Conservation (phyloP, 768 basidiomycete genomes). For the Mycena leptocephala region DNA sequence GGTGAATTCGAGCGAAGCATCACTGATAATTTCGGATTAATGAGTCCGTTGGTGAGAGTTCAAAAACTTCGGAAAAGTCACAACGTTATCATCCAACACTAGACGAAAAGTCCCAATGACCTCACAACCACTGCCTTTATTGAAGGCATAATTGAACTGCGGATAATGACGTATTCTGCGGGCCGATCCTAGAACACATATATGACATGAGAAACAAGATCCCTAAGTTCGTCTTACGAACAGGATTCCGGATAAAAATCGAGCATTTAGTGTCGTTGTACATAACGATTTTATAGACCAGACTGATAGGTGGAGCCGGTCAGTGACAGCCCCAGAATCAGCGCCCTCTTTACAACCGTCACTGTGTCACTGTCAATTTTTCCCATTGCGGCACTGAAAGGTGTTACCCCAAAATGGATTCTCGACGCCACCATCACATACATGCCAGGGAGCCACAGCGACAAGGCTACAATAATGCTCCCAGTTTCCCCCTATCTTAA, state of each 20-base stretch:
- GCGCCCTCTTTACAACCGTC: background rate
- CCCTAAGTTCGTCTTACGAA: background rate
- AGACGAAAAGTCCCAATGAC: too few species aligned
- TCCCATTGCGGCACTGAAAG: too few species aligned
- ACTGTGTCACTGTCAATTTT: too few species aligned
- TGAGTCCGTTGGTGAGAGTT: background rate
- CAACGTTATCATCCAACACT: background rate
- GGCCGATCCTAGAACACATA: too few species aligned
- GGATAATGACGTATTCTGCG: too few species aligned
- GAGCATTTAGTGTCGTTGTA: too few species aligned
- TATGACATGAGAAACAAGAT: too few species aligned
- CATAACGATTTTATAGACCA: background rate
- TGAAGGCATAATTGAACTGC: too few species aligned
- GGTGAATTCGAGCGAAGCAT: conserved; percentile 15
- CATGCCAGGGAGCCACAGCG: background rate
- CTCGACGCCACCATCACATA: background rate
- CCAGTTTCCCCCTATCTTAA: too few species aligned
- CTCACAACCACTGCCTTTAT: background rate
- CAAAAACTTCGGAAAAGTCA: background rate
- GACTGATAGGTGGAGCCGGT: background rate
- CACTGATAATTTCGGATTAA: background rate
- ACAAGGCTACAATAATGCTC: too few species aligned
- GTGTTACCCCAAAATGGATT: too few species aligned
- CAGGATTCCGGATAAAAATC: background rate
- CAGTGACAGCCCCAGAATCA: background rate